Percentiles rank a stretch among this genome's conserved stretches.
Conservation (phyloP, 1,139 yeast species). For the Protomyces macrosporus region DNA sequence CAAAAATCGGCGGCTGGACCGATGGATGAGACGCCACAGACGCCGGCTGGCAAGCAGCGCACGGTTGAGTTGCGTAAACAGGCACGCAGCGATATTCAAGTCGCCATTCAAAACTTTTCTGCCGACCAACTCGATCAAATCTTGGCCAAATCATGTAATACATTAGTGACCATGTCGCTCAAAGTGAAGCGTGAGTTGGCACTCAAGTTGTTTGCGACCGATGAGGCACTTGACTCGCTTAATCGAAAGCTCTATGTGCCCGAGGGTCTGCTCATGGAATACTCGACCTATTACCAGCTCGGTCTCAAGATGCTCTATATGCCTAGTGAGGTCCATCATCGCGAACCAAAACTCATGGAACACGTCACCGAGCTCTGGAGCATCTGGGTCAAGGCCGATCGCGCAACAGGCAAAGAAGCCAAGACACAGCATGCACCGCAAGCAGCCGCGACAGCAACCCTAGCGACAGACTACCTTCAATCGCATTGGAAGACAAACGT, state of each 20-base stretch:
- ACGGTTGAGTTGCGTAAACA: conserved; percentile 9
- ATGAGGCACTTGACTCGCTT: conserved; percentile 17
- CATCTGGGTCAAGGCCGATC: conserved; percentile 7
- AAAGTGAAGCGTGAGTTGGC: conserved; percentile 19
- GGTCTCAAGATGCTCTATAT: conserved; percentile 21
- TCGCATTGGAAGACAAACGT: conserved; percentile 20
- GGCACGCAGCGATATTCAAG: conserved; percentile 16
- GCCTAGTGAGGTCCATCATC: conserved; percentile 10
- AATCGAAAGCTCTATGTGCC: conserved; percentile 21
- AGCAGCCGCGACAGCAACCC: neutral
- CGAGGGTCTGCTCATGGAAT: conserved; percentile 20
- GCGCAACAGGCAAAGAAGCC: neutral
- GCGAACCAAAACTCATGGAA: conserved; percentile 16
- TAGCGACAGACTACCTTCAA: conserved; percentile 6
- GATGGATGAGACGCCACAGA: neutral
- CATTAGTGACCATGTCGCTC: conserved; percentile 3
- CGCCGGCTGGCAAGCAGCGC: conserved; percentile 14
- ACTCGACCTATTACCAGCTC: conserved; percentile 19
- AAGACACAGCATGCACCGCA: neutral
- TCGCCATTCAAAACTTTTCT: conserved; percentile 14
- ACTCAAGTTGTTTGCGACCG: conserved; percentile 17
- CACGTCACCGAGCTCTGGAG: conserved; percentile 15
- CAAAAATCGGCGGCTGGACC: conserved; percentile 16
- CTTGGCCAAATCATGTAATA: conserved; percentile 6
- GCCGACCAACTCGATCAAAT: conserved; percentile 18